These are phyloP conservation scores for Apiospora aurea DNA, from an alignment of 2,329 filamentous ascomycete genomes.

Conservation along the genomic window DNA sequence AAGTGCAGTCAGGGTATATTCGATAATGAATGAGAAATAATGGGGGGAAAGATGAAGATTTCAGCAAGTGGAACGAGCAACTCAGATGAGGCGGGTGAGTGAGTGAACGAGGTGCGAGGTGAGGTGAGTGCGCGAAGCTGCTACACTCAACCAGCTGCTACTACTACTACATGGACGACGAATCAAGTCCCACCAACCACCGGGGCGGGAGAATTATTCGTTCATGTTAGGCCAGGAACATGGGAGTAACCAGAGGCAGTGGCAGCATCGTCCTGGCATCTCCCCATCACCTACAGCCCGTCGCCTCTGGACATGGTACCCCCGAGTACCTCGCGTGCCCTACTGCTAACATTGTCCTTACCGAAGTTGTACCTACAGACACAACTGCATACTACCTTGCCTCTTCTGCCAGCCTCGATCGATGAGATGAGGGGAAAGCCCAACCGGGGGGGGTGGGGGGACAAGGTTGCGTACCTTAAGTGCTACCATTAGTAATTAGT, in stretches of 20 bases:
- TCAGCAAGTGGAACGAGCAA: conserved; percentile 16
- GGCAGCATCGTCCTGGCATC: neutral
- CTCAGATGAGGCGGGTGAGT: conserved; percentile 8
- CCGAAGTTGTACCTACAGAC: conserved; percentile 13
- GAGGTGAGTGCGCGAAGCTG: conserved; percentile 19
- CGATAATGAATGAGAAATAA: neutral
- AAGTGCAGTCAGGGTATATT: neutral
- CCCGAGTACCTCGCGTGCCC: neutral
- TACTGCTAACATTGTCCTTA: neutral
- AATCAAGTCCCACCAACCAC: conserved; percentile 17
- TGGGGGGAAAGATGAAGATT: conserved; percentile 16
- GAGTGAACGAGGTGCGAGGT: neutral
- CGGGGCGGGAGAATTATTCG: conserved; percentile 9
- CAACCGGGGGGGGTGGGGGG: no score
- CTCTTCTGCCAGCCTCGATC: conserved; percentile 8
- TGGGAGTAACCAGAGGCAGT: neutral
- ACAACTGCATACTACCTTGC: neutral
- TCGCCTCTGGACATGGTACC: neutral
- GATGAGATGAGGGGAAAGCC: conserved; percentile 17
- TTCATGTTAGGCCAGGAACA: neutral
- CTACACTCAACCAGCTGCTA: neutral
- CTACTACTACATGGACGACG: neutral
- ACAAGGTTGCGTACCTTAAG: conserved; percentile 19
- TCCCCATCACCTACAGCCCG: neutral
- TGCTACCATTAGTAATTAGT: conserved; percentile 22